Conservation (phyloP, 371 early-diverging fungal species). For the Syncephalastrum contaminatum region DNA sequence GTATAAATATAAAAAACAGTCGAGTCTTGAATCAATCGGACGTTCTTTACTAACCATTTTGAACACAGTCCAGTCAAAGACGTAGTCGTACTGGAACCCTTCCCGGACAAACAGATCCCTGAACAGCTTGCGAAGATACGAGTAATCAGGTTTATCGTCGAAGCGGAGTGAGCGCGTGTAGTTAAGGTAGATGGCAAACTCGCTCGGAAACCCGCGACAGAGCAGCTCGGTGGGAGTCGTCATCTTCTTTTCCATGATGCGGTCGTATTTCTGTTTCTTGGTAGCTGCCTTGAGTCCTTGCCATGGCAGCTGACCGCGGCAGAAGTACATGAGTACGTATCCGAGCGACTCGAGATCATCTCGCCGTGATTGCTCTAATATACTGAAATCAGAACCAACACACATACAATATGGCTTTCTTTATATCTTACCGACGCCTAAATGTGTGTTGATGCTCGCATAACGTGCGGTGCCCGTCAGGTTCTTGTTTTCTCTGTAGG, state of each 20-base stretch:
- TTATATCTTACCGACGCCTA: slow-evolving; percentile 81
- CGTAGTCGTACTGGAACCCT: slow-evolving; percentile 94
- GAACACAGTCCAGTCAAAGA: slow-evolving; percentile 94
- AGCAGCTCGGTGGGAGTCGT: slow-evolving; percentile 94
- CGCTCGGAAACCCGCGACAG: slow-evolving; percentile 95
- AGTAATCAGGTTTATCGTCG: slow-evolving; percentile 99
- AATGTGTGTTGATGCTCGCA: slow-evolving; percentile 98
- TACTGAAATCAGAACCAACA: background rate
- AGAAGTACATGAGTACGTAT: slow-evolving; percentile 99
- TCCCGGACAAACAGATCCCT: slow-evolving; percentile 94
- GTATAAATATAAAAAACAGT: background rate
- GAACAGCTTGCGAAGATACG: slow-evolving; percentile 95
- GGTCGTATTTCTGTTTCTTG: slow-evolving; percentile 99
- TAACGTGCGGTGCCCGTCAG: slow-evolving; percentile 99
- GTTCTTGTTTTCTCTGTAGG: slow-evolving; percentile 97
- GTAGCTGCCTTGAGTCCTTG: slow-evolving; percentile 98
- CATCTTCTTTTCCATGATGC: slow-evolving; percentile 99
- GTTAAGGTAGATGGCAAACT: slow-evolving; percentile 96
- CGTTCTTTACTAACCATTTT: slow-evolving; percentile 24
- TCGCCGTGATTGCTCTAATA: slow-evolving; percentile 95
- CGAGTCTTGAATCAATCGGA: background rate
- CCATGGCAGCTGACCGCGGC: slow-evolving; percentile 99
- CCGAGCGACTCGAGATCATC: slow-evolving; percentile 99
- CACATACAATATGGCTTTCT: too few species aligned
- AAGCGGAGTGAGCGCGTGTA: slow-evolving; percentile 96